Evolutionary conservation across 306 rosid genomes (phyloP), one percentile per base, ranked within the genome.

Genomic region (Cicer arietinum): DNA sequence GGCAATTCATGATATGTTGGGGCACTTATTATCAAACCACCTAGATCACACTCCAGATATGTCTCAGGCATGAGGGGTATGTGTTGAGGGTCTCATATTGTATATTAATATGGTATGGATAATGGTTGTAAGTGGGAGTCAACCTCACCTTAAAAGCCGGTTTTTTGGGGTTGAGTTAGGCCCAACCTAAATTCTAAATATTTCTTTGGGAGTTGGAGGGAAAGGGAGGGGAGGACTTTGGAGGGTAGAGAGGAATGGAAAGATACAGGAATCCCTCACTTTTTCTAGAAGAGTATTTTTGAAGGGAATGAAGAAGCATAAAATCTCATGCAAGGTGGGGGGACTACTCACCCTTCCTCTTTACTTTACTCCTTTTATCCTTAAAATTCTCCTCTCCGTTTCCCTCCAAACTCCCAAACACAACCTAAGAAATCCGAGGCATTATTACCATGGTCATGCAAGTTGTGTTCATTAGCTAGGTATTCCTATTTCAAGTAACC

Each of bases 401-500:
- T 25, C 35, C 35, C 4, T 3, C 35, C 35, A 25, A 30, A 30
- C 37, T 30, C 37, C 37, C 37, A 30, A 30, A 30, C 37, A 30
- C 37, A 30, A 30, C 37, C 37, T 30, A 22, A 25, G 41, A 58
- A 58, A 5, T 58, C 8, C 11, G 41, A 25, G 64, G 41, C 41
- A 10, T 58, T 57, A 11, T 57, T 58, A 25, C 42, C 41, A 25
- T 58, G 64, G 16, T 25, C 64, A 25, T 30, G 14, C 41, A 58
- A 58, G n/a, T 10, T 58, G 41, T 58, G 64, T 10, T 57, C 40
- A 22, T 30, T 11, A 6, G 41, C 64, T 5, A 58, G 3, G 16
- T 10, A 58, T 58, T 57, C 40, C 14, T 58, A 25, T 57, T 57
- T 57, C 41, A 58, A 58, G 64, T 12, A 22, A 58, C 64, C 40